Evolutionary conservation across 768 basidiomycete species (phyloP).

Genomic region (Pleurotus djamor): DNA sequence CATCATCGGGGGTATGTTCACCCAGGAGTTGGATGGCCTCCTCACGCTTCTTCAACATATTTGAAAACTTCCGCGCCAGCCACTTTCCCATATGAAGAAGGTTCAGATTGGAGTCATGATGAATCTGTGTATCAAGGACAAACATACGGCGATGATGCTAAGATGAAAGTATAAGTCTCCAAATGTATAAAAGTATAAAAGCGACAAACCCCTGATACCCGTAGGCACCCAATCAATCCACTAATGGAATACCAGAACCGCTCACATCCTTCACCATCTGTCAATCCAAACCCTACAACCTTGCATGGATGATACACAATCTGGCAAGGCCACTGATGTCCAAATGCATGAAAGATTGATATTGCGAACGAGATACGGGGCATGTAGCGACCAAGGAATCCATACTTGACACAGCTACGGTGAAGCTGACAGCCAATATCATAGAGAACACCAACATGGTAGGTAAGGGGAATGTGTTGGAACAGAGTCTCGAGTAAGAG

Average conservation of each 20-base stretch:
- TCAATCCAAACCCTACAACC: constrained; percentile 19
- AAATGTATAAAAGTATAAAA: background rate
- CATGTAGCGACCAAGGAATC: constrained; percentile 16
- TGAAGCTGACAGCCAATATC: constrained; percentile 30
- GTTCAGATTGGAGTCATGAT: background rate
- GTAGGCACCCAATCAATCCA: constrained; percentile 4
- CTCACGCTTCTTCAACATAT: background rate
- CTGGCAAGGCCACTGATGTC: constrained; percentile 32
- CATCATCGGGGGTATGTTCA: background rate
- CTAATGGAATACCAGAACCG: constrained; percentile 21
- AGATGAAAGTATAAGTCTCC: background rate
- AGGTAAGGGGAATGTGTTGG: constrained; percentile 17
- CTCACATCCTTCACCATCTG: constrained; percentile 25
- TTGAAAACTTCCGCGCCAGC: background rate
- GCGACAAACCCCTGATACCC: constrained; percentile 1
- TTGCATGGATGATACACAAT: constrained; percentile 26
- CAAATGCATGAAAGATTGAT: constrained; percentile 32
- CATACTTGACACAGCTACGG: constrained; percentile 15
- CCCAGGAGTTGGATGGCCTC: background rate
- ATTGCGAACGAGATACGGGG: constrained; percentile 21
- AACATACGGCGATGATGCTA: constrained; percentile 1
- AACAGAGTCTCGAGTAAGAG: constrained; percentile 26
- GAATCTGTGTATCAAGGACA: constrained; percentile 3
- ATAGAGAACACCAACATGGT: constrained; percentile 19
- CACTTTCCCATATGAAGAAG: too few species aligned